Percentiles rank a stretch among this genome's conserved stretches.
phyloP scores from a whole-genome alignment of 495 filamentous ascomycete genomes.

The Daldinia concentrica region DNA sequence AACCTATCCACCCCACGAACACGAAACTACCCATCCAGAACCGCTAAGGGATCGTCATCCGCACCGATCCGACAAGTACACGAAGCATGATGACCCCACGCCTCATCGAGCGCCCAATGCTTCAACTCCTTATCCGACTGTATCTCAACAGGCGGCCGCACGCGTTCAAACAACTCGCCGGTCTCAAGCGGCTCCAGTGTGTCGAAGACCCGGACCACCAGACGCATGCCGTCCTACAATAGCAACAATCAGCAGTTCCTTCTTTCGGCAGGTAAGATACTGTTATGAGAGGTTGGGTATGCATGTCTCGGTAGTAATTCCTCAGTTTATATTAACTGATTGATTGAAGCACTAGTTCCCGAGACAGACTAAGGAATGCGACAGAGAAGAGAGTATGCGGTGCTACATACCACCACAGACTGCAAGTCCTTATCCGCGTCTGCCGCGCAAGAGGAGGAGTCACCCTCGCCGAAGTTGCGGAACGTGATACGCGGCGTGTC shows the following conservation, averaged over 20 bases:
- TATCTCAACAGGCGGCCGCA: constrained; percentile 59
- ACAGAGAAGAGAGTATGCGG: background rate
- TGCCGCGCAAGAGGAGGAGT: constrained; percentile 3
- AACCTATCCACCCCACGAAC: constrained; percentile 66
- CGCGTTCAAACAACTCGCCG: constrained; percentile 51
- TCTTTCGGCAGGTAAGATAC: background rate
- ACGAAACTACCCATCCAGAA: constrained; percentile 66
- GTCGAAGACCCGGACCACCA: constrained; percentile 48
- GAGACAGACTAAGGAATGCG: background rate
- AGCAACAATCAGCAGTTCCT: background rate
- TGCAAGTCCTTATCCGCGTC: constrained; percentile 49
- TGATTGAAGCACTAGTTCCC: background rate
- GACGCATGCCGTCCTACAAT: constrained; percentile 52
- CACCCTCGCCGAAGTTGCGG: constrained; percentile 62
- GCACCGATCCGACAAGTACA: constrained; percentile 67
- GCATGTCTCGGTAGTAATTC: background rate
- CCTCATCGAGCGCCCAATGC: constrained; percentile 59
- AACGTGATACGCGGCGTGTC: constrained; percentile 64
- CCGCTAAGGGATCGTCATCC: constrained; percentile 64
- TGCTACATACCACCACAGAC: constrained; percentile 42
- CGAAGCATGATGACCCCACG: constrained; percentile 70
- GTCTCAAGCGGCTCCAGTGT: constrained; percentile 61
- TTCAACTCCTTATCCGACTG: constrained; percentile 53
- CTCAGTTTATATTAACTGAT: background rate
- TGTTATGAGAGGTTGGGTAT: background rate